These are phyloP conservation scores for Cyclanthera cordifolia DNA, from an alignment of 306 rosid species.

Conservation along the genomic window DNA sequence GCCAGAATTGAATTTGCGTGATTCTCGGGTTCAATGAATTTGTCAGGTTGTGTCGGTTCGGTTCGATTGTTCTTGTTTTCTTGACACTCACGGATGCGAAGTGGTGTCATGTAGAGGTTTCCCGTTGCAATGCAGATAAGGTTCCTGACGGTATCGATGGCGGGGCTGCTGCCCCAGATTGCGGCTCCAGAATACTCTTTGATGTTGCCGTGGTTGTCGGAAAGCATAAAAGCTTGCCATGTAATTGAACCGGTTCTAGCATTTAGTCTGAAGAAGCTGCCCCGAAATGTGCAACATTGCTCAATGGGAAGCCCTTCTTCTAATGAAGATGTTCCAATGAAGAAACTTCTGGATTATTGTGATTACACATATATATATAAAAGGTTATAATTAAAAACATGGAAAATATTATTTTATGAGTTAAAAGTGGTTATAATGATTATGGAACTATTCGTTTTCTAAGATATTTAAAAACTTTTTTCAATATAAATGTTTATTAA, in stretches of 20 bases:
- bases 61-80: constrained; percentile 35
- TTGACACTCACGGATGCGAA: constrained; percentile 30
- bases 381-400: not conserved
- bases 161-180: constrained; percentile 70
- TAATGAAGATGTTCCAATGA: constrained; percentile 30
- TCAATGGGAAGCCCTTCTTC: constrained; percentile 27
- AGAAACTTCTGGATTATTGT: constrained; percentile 10
- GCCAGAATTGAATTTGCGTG: constrained; percentile 52
- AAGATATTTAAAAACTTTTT: no score
- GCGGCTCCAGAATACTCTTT: constrained; percentile 50
- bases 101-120: constrained; percentile 46
- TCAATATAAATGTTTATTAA: no score
- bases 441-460: no score
- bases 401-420: not conserved
- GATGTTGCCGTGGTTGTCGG: constrained; percentile 25
- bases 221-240: constrained; percentile 52
- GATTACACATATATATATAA: not conserved
- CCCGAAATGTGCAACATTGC: constrained; percentile 47
- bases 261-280: constrained; percentile 34
- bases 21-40: constrained; percentile 47
- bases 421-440: no score
- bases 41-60: constrained; percentile 21
- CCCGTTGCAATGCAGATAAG: constrained; percentile 48
- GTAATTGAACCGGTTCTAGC: constrained; percentile 22
- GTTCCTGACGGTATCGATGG: constrained; percentile 36